phyloP scores from a whole-genome alignment of 768 basidiomycete species.

The Phaffia australis region DNA sequence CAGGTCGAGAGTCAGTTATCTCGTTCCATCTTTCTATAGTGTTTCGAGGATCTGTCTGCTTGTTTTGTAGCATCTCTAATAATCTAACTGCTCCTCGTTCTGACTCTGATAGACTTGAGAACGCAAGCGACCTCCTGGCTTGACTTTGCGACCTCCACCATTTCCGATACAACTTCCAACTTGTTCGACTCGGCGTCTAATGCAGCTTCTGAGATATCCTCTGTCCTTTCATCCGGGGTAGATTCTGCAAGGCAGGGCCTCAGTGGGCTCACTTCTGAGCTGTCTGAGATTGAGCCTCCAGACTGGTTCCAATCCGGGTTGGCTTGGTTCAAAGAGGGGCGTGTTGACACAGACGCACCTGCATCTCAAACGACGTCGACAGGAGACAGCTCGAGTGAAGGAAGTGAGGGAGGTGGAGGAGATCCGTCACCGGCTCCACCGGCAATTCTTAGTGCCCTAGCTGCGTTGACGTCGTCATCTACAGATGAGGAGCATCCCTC shows the following conservation, averaged over 20 bases:
- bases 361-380: not conserved
- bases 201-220: conserved; percentile 3
- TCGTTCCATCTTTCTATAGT: not conserved
- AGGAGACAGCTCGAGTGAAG: not conserved
- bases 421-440: conserved; percentile 16
- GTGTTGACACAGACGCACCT: conserved; percentile 4
- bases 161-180: conserved; percentile 18
- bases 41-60: not conserved
- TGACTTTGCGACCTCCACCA: conserved; percentile 1
- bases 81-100: not conserved
- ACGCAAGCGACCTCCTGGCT: not conserved
- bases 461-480: conserved; percentile 15
- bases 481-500: not conserved
- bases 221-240: conserved; percentile 1
- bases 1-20: conserved; percentile 22
- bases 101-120: not conserved
- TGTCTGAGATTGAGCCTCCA: conserved; percentile 6
- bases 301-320: conserved; percentile 18
- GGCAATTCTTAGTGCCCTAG: conserved; percentile 11
- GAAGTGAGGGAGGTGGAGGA: conserved; percentile 3
- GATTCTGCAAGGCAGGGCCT: conserved; percentile 4
- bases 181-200: conserved; percentile 15
- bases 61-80: not conserved
- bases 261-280: not conserved
- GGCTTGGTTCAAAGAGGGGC: conserved; percentile 24